Evolutionary conservation across 768 basidiomycete species (phyloP), one percentile per base, ranked within the genome.

Genomic region (Mycena filopes): DNA sequence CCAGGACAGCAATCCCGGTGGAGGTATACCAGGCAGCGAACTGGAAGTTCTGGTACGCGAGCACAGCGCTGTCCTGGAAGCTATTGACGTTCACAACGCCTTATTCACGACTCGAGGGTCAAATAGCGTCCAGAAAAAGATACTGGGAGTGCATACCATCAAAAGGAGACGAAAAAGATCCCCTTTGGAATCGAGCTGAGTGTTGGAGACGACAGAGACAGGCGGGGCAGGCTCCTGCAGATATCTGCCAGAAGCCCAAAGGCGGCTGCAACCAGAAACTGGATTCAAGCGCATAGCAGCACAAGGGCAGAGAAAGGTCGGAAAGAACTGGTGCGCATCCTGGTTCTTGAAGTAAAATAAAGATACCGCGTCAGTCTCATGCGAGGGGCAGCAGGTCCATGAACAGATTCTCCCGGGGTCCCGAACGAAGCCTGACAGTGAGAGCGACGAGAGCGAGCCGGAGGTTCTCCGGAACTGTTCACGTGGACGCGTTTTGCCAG

Each of bases 21-120:
- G 82, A 79, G 1, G 82, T 84, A 64, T 82, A 84, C 83, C 83
- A 84, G 3, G 72, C 82, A 36, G 79, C 81, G 62, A 74, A 84
- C 75, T 84, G 83, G 56, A 72, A 83, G 63, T 72, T 76, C 21
- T 72, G 70, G 64, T 78, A 76, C 5, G 83, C 80, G 28, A 83
- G 70, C 1, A 83, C 79, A 7, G 72, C 81, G 16, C 80, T 81
- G 15, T 80, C 74, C 54, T 83, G 82, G 75, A 84, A 84, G 6
- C 80, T 81, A 72, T 84, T 79, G 67, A 82, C 79, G 60, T 83
- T 83, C 43, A 84, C 81, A 42, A 84, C 77, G 12, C 36, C 36
- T 36, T 36, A 11, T 36, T 15, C 36, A 36, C 36, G 4, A 9
- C 2, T 36, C 15, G 11, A 36, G 36, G 12, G 31, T 6, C 31